Evolutionary conservation across 345 rosid species (phyloP).

Genomic region (Salix arbutifolia): DNA sequence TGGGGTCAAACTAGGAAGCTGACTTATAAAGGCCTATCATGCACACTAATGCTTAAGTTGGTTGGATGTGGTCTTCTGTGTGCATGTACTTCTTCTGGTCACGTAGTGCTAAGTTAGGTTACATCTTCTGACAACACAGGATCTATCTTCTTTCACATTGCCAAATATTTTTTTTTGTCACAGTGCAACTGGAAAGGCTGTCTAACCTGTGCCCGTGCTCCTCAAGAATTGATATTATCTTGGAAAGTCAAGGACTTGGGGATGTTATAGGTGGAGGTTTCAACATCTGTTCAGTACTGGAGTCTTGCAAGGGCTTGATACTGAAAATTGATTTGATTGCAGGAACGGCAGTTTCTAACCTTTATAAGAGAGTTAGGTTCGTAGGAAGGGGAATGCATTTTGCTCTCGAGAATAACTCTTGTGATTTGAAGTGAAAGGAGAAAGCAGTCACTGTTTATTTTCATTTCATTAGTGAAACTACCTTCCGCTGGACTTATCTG

Average conservation of each 20-base stretch:
- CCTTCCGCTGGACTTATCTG: slow-evolving; percentile 8
- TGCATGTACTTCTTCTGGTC: slow-evolving; percentile 23
- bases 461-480: slow-evolving; percentile 9
- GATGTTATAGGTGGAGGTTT: not conserved
- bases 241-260: not conserved
- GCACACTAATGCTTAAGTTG: slow-evolving; percentile 3
- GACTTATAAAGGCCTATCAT: slow-evolving; percentile 4
- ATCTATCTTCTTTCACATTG: slow-evolving; percentile 8
- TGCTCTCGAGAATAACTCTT: slow-evolving; percentile 6
- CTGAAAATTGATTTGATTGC: not conserved
- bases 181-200: slow-evolving; percentile 4
- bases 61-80: slow-evolving; percentile 14
- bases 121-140: slow-evolving; percentile 14
- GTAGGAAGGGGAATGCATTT: slow-evolving; percentile 8
- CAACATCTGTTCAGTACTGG: not conserved
- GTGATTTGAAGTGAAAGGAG: slow-evolving; percentile 3
- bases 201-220: not conserved
- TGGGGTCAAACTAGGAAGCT: slow-evolving; percentile 14
- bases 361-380: slow-evolving; percentile 8
- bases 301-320: not conserved
- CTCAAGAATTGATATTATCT: not conserved
- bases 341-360: not conserved
- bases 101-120: slow-evolving; percentile 16
- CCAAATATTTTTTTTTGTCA: slow-evolving; percentile 2
- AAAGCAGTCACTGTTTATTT: not conserved